These are phyloP conservation scores for Mortierella sp. DNA, from an alignment of 371 early-diverging fungal species.

Conservation along the genomic window DNA sequence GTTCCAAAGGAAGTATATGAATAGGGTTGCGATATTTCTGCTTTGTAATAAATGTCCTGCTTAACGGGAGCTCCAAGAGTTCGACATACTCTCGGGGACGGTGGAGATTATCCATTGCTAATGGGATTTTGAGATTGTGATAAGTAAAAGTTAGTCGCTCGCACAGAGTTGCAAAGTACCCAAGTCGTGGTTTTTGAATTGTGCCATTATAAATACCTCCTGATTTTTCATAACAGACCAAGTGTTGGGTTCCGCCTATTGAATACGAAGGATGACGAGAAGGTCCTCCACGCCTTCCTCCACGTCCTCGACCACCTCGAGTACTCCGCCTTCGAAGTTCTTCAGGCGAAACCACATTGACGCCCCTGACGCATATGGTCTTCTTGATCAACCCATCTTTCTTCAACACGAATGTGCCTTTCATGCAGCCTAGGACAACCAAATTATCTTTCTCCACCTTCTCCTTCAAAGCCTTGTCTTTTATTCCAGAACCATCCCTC, in stretches of 20 bases:
- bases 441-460: constrained; percentile 27
- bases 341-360: constrained; percentile 12
- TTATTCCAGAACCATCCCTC: constrained; percentile 30
- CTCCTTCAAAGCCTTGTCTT: constrained; percentile 20
- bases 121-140: neutral
- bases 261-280: neutral
- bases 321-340: neutral
- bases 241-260: constrained; percentile 19
- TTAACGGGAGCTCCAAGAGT: constrained; percentile 27
- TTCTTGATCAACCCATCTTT: constrained; percentile 72
- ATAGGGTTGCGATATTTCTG: constrained; percentile 31
- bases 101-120: constrained; percentile 22
- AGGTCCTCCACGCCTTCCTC: neutral
- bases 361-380: constrained; percentile 64
- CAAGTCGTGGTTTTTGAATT: neutral
- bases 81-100: constrained; percentile 37
- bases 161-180: too few species aligned
- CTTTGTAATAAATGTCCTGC: constrained; percentile 32
- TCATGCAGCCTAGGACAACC: constrained; percentile 52
- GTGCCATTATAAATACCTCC: constrained; percentile 26
- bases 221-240: constrained; percentile 37
- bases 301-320: neutral
- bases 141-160: too few species aligned
- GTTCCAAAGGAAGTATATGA: constrained; percentile 1
- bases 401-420: constrained; percentile 66